Evolutionary conservation across 1,139 yeast species (phyloP).

Genomic region (Geotrichum restrictum): DNA sequence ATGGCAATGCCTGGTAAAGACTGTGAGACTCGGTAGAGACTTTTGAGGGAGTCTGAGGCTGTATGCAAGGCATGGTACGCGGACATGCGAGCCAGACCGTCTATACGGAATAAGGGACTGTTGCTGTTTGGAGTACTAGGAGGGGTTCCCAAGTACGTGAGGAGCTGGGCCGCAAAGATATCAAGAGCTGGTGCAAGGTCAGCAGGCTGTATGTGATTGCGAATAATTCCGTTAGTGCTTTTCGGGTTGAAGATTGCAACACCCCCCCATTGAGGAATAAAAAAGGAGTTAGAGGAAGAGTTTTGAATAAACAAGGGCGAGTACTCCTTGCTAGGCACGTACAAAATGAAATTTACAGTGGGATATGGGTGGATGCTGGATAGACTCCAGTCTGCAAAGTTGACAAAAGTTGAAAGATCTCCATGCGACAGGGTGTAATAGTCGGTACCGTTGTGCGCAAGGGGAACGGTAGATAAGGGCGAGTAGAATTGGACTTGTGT

Average conservation of each 20-base stretch:
- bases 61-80: constrained; percentile 50
- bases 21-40: constrained; percentile 63
- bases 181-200: constrained; percentile 61
- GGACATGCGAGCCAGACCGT: constrained; percentile 58
- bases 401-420: constrained; percentile 66
- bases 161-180: constrained; percentile 68
- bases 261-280: constrained; percentile 92
- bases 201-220: constrained; percentile 32
- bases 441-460: constrained; percentile 15
- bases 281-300: constrained; percentile 55
- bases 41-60: constrained; percentile 58
- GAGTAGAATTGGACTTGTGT: constrained; percentile 75
- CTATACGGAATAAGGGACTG: constrained; percentile 50
- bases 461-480: constrained; percentile 33
- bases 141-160: constrained; percentile 69
- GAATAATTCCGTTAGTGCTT: not conserved
- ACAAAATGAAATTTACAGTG: constrained; percentile 64
- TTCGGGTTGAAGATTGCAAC: constrained; percentile 34
- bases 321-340: constrained; percentile 52
- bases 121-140: constrained; percentile 43
- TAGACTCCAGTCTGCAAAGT: constrained; percentile 75
- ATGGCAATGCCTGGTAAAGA: constrained; percentile 76
- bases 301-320: constrained; percentile 39
- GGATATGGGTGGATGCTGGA: constrained; percentile 48
- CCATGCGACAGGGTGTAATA: constrained; percentile 29